A percentile compares a stretch with the other conserved stretches of the same genome.
These are phyloP conservation scores for Coprinellus micaceus DNA, from an alignment of 768 basidiomycete genomes.

Conservation along the genomic window DNA sequence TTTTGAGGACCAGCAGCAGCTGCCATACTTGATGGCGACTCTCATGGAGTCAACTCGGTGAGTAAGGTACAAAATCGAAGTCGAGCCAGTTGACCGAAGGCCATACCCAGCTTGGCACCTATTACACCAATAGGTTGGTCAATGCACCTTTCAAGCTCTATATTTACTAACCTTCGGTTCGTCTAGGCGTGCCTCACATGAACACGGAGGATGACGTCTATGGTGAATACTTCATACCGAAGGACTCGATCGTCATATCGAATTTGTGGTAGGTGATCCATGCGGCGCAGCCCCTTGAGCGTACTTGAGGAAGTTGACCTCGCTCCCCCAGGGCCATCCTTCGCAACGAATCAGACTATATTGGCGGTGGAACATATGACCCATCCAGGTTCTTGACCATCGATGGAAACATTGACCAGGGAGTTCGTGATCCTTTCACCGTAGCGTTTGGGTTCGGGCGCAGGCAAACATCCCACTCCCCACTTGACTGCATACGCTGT, in stretches of 20 bases:
- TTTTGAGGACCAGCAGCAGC: constrained; percentile 30
- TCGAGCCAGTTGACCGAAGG: background rate
- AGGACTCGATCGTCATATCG: background rate
- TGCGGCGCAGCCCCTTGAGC: too few relatives aligned
- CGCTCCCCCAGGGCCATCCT: constrained; percentile 40
- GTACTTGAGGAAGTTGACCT: background rate
- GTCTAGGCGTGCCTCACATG: background rate
- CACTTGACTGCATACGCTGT: too few relatives aligned
- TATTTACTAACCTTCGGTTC: too few relatives aligned
- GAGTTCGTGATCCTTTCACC: constrained; percentile 14
- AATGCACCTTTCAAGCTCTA: background rate
- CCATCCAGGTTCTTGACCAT: constrained; percentile 34
- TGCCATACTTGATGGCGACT: constrained; percentile 37
- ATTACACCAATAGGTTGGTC: background rate
- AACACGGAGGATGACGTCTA: background rate
- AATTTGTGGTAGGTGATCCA: background rate
- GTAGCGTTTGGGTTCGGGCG: constrained; percentile 29
- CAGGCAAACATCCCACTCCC: constrained; percentile 7
- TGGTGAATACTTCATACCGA: background rate
- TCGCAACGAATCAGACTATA: constrained; percentile 33
- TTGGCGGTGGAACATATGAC: constrained; percentile 32
- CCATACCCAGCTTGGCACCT: background rate
- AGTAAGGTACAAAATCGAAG: background rate
- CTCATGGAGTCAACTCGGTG: constrained; percentile 33
- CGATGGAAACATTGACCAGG: constrained; percentile 14